phyloP scores from a whole-genome alignment of 2,329 filamentous ascomycete genomes.

The Aspergillaceae sp. region DNA sequence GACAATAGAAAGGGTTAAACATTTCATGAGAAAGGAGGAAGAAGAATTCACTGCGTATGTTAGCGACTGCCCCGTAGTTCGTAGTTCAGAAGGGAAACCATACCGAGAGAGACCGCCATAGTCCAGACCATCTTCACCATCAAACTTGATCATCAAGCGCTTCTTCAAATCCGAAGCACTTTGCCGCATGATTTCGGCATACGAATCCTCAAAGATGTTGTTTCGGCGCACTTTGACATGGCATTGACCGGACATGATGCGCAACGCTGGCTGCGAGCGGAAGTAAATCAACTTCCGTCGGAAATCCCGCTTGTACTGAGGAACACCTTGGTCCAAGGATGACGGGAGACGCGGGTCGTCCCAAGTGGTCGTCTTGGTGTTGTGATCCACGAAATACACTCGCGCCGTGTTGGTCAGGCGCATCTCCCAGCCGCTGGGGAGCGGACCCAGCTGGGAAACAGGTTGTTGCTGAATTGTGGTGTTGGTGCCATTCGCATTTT shows the following conservation, averaged over 20 bases:
- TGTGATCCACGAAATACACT: conserved; percentile 98
- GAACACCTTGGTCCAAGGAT: conserved; percentile 93
- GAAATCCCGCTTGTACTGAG: conserved; percentile 99
- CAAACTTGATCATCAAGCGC: conserved; percentile 98
- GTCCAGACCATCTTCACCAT: conserved; percentile 94
- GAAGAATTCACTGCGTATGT: conserved; percentile 74
- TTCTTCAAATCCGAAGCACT: conserved; percentile 96
- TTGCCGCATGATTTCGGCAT: conserved; percentile 95
- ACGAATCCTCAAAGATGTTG: conserved; percentile 98
- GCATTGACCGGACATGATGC: conserved; percentile 91
- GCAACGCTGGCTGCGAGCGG: conserved; percentile 90
- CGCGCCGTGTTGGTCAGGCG: conserved; percentile 94
- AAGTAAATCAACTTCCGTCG: conserved; percentile 97
- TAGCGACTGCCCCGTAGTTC: conserved; percentile 11
- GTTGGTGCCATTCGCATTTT: conserved; percentile 63
- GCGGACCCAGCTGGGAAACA: conserved; percentile 86
- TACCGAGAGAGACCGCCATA: conserved; percentile 88
- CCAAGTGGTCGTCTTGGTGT: conserved; percentile 99
- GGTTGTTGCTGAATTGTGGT: conserved; percentile 94
- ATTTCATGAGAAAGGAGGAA: conserved; percentile 98
- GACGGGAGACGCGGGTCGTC: conserved; percentile 93
- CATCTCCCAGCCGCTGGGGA: conserved; percentile 99
- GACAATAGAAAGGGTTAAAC: conserved; percentile 99
- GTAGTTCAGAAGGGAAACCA: conserved; percentile 12
- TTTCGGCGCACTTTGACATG: conserved; percentile 95